phyloP scores from a whole-genome alignment of 2,329 filamentous ascomycete species.

The Pezicula neosporulosa region DNA sequence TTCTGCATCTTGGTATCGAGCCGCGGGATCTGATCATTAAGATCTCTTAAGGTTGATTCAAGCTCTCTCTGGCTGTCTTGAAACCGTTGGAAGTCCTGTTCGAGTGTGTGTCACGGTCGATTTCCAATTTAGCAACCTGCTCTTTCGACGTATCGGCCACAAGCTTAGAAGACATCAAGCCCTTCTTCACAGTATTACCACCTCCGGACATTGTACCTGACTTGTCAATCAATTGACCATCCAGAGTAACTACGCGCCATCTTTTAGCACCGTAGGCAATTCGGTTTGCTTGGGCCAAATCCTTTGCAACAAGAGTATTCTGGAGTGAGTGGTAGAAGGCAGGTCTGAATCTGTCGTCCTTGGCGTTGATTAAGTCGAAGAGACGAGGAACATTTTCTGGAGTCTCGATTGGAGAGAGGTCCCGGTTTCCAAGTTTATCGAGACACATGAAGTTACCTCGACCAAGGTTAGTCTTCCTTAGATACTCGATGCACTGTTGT shows the following conservation, averaged over 20 bases:
- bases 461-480: slow-evolving; percentile 95
- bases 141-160: slow-evolving; percentile 85
- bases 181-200: slow-evolving; percentile 84
- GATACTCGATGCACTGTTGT: slow-evolving; percentile 96
- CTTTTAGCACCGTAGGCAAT: slow-evolving; percentile 92
- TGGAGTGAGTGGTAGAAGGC: slow-evolving; percentile 96
- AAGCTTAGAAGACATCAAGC: slow-evolving; percentile 95
- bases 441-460: slow-evolving; percentile 96
- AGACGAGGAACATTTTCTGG: slow-evolving; percentile 89
- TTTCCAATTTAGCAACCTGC: slow-evolving; percentile 82
- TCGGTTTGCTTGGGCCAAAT: slow-evolving; percentile 92
- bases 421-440: slow-evolving; percentile 76
- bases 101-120: slow-evolving; percentile 78
- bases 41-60: slow-evolving; percentile 67
- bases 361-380: slow-evolving; percentile 88
- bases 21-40: slow-evolving; percentile 75
- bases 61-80: slow-evolving; percentile 81
- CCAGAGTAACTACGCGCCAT: slow-evolving; percentile 95
- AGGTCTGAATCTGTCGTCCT: slow-evolving; percentile 80
- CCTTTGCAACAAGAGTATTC: slow-evolving; percentile 88
- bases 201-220: slow-evolving; percentile 99
- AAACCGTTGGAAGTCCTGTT: slow-evolving; percentile 78
- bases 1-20: slow-evolving; percentile 92
- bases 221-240: slow-evolving; percentile 94
- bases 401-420: slow-evolving; percentile 77